phyloP scores from a whole-genome alignment of 768 basidiomycete species.

The Suillus occidentalis region DNA sequence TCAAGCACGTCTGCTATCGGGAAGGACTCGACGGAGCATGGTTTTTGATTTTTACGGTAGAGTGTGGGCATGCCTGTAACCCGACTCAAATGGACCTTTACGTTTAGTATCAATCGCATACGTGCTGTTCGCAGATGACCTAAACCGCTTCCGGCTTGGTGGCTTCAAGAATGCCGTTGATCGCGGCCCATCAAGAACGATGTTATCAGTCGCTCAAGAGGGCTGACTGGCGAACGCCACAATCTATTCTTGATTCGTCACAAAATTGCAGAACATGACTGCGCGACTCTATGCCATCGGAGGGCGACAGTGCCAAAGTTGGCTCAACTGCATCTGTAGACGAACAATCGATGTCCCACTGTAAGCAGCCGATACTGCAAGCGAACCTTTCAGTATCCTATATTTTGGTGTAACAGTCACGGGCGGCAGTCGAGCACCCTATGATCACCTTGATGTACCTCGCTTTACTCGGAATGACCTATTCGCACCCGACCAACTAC shows the following conservation, averaged over 20 bases:
- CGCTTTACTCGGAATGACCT: background rate
- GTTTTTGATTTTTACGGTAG: slow-evolving; percentile 49
- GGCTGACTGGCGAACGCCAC: too few species aligned
- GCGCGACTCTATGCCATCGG: background rate
- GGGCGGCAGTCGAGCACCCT: background rate
- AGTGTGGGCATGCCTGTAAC: background rate
- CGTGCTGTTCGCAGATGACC: background rate
- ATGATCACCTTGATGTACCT: background rate
- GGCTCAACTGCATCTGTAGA: too few species aligned
- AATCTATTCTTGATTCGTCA: background rate
- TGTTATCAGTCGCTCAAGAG: background rate
- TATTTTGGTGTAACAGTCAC: background rate
- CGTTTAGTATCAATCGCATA: background rate
- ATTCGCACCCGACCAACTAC: background rate
- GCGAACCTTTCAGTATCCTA: background rate
- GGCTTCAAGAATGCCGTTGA: background rate
- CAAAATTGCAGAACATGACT: background rate
- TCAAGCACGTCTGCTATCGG: slow-evolving; percentile 84
- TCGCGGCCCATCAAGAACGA: background rate
- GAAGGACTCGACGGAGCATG: slow-evolving; percentile 87
- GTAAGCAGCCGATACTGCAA: too few species aligned
- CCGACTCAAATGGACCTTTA: background rate
- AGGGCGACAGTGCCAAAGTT: background rate
- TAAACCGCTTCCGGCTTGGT: background rate
- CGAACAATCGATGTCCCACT: too few species aligned